Evolutionary conservation across 2,329 filamentous ascomycete genomes (phyloP).

Genomic region (Myrmaecium sp.): DNA sequence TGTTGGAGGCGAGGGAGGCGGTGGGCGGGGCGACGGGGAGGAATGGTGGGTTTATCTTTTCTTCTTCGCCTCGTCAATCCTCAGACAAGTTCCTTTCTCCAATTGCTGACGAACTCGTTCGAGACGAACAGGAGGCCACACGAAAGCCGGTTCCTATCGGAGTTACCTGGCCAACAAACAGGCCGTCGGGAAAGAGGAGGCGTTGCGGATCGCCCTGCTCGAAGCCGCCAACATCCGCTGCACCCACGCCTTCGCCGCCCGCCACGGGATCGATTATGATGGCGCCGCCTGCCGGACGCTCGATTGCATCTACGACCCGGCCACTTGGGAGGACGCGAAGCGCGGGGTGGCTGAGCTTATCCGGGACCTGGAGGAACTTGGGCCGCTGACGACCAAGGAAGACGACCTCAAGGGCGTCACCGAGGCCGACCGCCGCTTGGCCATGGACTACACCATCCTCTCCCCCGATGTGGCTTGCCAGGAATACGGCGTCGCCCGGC

Average conservation of each 20-base stretch:
- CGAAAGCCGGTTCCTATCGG: conserved; percentile 26
- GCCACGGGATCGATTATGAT: conserved; percentile 32
- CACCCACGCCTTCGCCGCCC: conserved; percentile 32
- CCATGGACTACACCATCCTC: too few relatives aligned
- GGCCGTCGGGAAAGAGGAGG: conserved; percentile 24
- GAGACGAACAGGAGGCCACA: conserved; percentile 18
- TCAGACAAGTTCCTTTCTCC: not conserved
- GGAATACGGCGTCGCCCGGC: too few relatives aligned
- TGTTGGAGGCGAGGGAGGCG: conserved; percentile 64
- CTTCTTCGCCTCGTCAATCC: too few relatives aligned
- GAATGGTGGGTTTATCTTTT: conserved; percentile 7
- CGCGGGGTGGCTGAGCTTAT: too few relatives aligned
- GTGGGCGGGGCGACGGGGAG: conserved; percentile 75
- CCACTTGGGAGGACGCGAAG: conserved; percentile 2
- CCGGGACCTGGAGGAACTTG: too few relatives aligned
- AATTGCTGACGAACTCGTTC: not conserved
- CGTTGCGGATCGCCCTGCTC: conserved; percentile 18
- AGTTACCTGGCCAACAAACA: conserved; percentile 28
- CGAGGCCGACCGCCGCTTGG: too few relatives aligned
- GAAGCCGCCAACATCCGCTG: conserved; percentile 24
- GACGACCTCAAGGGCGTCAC: too few relatives aligned
- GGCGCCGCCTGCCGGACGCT: conserved; percentile 30
- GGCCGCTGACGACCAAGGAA: too few relatives aligned
- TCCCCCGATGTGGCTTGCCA: too few relatives aligned
- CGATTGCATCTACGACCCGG: conserved; percentile 33